Evolutionary conservation across 1,284 basidiomycete species (phyloP).

Genomic region (Ceratobasidium theobromae): DNA sequence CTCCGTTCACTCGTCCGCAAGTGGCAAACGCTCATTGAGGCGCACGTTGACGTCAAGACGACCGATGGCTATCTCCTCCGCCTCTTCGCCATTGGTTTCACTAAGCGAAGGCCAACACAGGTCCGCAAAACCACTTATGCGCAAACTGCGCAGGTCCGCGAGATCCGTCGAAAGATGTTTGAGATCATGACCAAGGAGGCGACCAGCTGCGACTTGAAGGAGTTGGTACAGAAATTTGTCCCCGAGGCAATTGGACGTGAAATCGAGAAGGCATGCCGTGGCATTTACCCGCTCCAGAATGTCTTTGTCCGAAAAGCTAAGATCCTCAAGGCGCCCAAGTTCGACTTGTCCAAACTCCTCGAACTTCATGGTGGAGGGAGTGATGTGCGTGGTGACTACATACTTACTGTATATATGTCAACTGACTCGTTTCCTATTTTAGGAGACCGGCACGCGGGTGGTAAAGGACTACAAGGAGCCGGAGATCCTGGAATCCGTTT

Average conservation of each 20-base stretch:
- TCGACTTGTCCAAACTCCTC: slow-evolving; percentile 92
- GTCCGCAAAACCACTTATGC: slow-evolving; percentile 99
- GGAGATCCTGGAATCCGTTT: slow-evolving; percentile 77
- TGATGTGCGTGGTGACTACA: slow-evolving; percentile 61
- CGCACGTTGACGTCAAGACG: slow-evolving; percentile 98
- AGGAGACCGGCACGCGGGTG: slow-evolving; percentile 89
- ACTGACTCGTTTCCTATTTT: slow-evolving; percentile 31
- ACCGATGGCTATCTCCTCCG: slow-evolving; percentile 99
- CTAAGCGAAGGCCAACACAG: slow-evolving; percentile 94
- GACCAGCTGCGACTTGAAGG: slow-evolving; percentile 94
- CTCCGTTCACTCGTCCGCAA: slow-evolving; percentile 99
- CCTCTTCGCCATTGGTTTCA: slow-evolving; percentile 99
- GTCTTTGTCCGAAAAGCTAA: slow-evolving; percentile 98
- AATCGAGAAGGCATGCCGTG: slow-evolving; percentile 97
- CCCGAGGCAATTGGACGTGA: slow-evolving; percentile 99
- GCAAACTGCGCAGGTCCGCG: slow-evolving; percentile 90
- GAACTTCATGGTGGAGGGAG: slow-evolving; percentile 94
- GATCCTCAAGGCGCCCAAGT: slow-evolving; percentile 97
- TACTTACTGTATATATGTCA: slow-evolving; percentile 29
- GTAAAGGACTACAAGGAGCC: slow-evolving; percentile 93
- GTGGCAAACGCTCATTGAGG: slow-evolving; percentile 99
- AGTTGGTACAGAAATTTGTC: slow-evolving; percentile 97
- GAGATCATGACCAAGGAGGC: slow-evolving; percentile 99
- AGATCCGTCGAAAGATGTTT: slow-evolving; percentile 99
- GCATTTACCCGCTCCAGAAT: slow-evolving; percentile 98